These are phyloP conservation scores for Mucor plumbeus DNA, from an alignment of 371 early-diverging fungal species.

Conservation along the genomic window DNA sequence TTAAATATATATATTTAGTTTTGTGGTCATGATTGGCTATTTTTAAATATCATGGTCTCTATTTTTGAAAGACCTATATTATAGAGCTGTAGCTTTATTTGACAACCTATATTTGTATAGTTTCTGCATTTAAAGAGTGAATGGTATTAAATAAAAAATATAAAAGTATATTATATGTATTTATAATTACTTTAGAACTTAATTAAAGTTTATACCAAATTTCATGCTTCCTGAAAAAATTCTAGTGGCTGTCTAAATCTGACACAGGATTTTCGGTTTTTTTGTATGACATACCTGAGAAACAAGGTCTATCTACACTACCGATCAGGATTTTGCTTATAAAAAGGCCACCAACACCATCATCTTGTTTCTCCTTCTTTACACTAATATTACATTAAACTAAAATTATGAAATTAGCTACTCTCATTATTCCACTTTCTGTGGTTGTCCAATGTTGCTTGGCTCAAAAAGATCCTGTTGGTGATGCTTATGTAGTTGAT, in stretches of 20 bases:
- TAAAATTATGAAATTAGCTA: neutral
- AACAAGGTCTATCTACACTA: no score
- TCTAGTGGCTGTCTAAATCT: neutral
- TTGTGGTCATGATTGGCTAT: neutral
- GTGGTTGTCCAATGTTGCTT: neutral
- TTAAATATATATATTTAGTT: neutral
- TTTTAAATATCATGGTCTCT: neutral
- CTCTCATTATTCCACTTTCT: neutral
- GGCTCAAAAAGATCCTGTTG: constrained; percentile 1
- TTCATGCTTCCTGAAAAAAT: neutral
- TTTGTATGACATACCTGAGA: no score
- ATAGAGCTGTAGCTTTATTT: no score
- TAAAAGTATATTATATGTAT: no score
- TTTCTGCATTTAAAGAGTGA: no score
- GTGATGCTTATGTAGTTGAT: constrained; percentile 15
- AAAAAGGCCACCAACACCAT: neutral
- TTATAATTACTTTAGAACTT: no score
- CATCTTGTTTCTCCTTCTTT: neutral
- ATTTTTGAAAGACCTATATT: neutral
- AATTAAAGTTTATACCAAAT: neutral
- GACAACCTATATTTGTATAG: no score
- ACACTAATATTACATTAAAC: neutral
- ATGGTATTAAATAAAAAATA: no score
- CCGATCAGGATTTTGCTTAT: neutral
- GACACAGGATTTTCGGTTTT: no score